A percentile compares a stretch with the other conserved stretches of the same genome.
phyloP scores from a whole-genome alignment of 495 filamentous ascomycete genomes.

The Penicillium crystallinum region DNA sequence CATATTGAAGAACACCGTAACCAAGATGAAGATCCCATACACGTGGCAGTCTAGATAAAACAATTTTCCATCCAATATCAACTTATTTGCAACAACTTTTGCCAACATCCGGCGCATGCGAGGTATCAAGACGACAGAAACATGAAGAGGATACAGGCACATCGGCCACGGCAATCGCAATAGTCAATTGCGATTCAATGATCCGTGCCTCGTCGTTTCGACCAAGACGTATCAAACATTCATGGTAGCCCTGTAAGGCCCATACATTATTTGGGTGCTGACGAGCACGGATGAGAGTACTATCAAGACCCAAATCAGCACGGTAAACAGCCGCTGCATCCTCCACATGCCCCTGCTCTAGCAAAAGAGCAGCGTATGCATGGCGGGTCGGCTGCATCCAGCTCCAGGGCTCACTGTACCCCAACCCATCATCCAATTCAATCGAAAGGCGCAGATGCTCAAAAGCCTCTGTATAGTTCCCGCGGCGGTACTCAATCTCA shows the following conservation, averaged over 20 bases:
- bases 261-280: slow-evolving; percentile 65
- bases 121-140: slow-evolving; percentile 49
- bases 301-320: slow-evolving; percentile 56
- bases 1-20: neutral
- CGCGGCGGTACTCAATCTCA: slow-evolving; percentile 59
- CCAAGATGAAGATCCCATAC: neutral
- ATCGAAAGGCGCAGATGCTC: slow-evolving; percentile 47
- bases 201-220: slow-evolving; percentile 45
- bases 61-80: neutral
- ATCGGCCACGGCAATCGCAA: slow-evolving; percentile 52
- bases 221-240: slow-evolving; percentile 54
- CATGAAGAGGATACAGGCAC: slow-evolving; percentile 54
- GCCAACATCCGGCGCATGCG: slow-evolving; percentile 8
- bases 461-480: slow-evolving; percentile 51
- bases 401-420: slow-evolving; percentile 63
- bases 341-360: slow-evolving; percentile 55
- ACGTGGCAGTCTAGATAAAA: neutral
- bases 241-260: slow-evolving; percentile 62
- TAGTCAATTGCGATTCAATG: slow-evolving; percentile 45
- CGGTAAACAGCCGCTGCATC: slow-evolving; percentile 53
- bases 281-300: slow-evolving; percentile 50
- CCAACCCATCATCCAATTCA: slow-evolving; percentile 48
- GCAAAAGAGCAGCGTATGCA: slow-evolving; percentile 57
- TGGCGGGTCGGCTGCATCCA: slow-evolving; percentile 68
- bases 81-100: slow-evolving; percentile 11